Evolutionary conservation across 1,284 basidiomycete genomes (phyloP).

Genomic region (Schizophyllum commune): DNA sequence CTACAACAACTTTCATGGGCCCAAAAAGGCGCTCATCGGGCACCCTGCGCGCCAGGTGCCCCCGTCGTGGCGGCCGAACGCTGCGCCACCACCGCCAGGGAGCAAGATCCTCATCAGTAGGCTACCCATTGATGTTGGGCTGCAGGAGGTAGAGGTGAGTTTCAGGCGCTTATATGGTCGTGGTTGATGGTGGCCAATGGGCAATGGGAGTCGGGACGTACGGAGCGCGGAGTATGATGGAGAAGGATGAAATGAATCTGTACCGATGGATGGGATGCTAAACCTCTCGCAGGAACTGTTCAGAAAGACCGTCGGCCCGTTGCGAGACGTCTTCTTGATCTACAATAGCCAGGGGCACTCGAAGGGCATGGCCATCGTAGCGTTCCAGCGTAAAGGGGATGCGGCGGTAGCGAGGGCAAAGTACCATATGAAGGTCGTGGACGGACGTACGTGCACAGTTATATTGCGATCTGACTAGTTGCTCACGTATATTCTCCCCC

Average conservation of each 20-base stretch:
- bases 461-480: background rate
- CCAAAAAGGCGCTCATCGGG: constrained; percentile 52
- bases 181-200: constrained; percentile 2
- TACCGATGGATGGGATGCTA: too few species aligned
- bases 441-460: constrained; percentile 49
- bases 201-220: too few species aligned
- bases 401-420: constrained; percentile 52
- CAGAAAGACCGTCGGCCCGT: constrained; percentile 63
- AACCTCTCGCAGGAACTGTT: constrained; percentile 50
- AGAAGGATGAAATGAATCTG: too few species aligned
- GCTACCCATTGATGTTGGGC: constrained; percentile 61
- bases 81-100: constrained; percentile 20
- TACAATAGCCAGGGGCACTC: constrained; percentile 66
- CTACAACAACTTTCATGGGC: constrained; percentile 37
- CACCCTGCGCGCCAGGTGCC: constrained; percentile 42
- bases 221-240: too few species aligned
- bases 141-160: constrained; percentile 61
- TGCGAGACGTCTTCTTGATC: constrained; percentile 59
- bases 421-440: constrained; percentile 69
- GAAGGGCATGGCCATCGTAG: constrained; percentile 69
- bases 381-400: constrained; percentile 53
- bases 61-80: constrained; percentile 44
- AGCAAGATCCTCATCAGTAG: constrained; percentile 66
- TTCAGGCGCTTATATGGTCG: constrained; percentile 1
- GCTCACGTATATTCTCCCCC: too few species aligned